Evolutionary conservation across 108 stramenopile species (phyloP), one percentile per base, ranked within the genome.

Genomic region (Discostella stelligeroides): DNA sequence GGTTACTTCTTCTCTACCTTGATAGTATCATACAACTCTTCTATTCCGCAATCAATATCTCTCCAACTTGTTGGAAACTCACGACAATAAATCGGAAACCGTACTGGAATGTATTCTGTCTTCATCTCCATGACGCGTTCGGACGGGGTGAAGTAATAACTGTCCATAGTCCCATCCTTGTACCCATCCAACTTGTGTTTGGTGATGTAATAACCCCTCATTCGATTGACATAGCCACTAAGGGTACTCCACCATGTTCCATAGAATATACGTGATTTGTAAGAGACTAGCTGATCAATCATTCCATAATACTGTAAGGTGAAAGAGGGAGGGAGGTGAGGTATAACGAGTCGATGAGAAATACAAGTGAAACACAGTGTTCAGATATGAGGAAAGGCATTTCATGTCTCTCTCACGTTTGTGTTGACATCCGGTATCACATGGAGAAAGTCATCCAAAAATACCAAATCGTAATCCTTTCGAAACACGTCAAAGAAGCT

Each of bases 61-160:
- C 88, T 70, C 97, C 97, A 97, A 29, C 82, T 84, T 7, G 74
- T 63, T 20, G 86, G 87, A 30, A 84, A 94, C 73, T 94, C 92
- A 12, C 85, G 79, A 25, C 76, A 70, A 56, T 81, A 88, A 10
- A 83, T 76, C n/a, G 86, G 85, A 18, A 60, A 57, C 37, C 81
- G 64, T 1, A 81, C 60, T 12, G 80, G 81, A 1, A 70, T 82
- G 60, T 83, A 85, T 18, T 54, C 24, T 7, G 53, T 20, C 29
- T 65, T 79, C 84, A 84, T 84, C 45, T 79, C 43, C 48, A 63
- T 30, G 21, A 72, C 63, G 4, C 73, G 75, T 15, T 58, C 79
- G 25, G 54, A 48, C 17, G 84, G 84, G 0, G 71, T 57, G 50
- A 74, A 80, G 55, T 85, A 83, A 39, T 57, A 85, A 73, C 84